These are phyloP conservation scores for Penstemon davidsonii DNA, from an alignment of 257 asterid genomes.

Conservation along the genomic window DNA sequence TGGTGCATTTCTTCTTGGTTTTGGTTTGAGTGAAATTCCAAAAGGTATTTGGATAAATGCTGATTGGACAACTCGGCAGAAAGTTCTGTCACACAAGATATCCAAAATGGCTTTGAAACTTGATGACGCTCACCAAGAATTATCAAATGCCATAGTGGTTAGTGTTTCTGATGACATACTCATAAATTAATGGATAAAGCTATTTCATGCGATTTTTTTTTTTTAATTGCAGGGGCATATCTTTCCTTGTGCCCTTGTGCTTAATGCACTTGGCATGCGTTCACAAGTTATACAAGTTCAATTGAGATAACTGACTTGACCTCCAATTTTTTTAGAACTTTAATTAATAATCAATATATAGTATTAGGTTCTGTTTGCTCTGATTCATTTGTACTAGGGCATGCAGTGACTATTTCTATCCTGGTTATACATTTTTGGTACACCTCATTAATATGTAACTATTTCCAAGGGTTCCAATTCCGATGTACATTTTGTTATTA, in stretches of 20 bases:
- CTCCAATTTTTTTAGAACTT: too few species aligned
- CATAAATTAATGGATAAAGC: neutral
- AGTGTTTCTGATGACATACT: slow-evolving; percentile 39
- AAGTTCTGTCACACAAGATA: slow-evolving; percentile 92
- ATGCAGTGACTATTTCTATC: slow-evolving; percentile 11
- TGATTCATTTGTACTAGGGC: neutral
- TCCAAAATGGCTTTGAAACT: slow-evolving; percentile 95
- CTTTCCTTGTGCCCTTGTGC: slow-evolving; percentile 11
- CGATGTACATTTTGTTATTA: neutral
- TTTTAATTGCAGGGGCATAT: neutral
- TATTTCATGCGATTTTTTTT: too few species aligned
- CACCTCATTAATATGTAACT: too few species aligned
- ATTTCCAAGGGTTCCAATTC: too few species aligned
- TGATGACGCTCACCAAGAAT: slow-evolving; percentile 94
- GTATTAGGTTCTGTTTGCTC: neutral
- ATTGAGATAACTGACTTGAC: slow-evolving; percentile 1
- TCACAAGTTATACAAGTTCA: slow-evolving; percentile 1
- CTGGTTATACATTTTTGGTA: neutral
- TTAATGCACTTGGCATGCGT: slow-evolving; percentile 20
- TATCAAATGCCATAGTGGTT: slow-evolving; percentile 94
- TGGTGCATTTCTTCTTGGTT: slow-evolving; percentile 99
- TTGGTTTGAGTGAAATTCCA: slow-evolving; percentile 96
- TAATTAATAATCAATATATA: too few species aligned
- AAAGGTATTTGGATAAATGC: slow-evolving; percentile 91
- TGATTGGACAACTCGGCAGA: slow-evolving; percentile 95